A percentile compares a stretch with the other conserved stretches of the same genome.
Conservation (phyloP, 2,329 filamentous ascomycete genomes). For the Pestalotiopsis sp. region DNA sequence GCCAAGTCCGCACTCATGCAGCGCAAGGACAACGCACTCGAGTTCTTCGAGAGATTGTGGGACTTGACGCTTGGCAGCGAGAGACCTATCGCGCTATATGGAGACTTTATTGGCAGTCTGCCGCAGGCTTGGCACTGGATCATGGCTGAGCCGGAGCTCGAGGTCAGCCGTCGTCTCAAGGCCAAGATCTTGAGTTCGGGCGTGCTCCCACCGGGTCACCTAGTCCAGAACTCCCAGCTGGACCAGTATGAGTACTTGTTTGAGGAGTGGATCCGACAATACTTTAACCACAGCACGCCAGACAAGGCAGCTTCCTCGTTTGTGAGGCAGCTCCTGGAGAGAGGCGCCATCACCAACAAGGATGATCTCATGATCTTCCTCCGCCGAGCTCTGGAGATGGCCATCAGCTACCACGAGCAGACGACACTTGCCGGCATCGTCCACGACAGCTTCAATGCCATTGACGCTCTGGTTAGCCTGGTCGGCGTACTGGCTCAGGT, state of each 20-base stretch:
- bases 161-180: constrained; percentile 71
- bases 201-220: constrained; percentile 42
- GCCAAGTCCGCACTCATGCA: constrained; percentile 73
- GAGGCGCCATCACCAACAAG: constrained; percentile 70
- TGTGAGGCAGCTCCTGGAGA: constrained; percentile 79
- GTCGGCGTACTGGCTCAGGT: constrained; percentile 76
- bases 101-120: constrained; percentile 83
- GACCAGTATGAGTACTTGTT: constrained; percentile 95
- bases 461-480: constrained; percentile 83
- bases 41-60: constrained; percentile 79
- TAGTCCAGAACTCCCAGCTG: constrained; percentile 61
- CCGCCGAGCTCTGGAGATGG: constrained; percentile 78
- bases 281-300: constrained; percentile 74
- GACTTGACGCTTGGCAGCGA: constrained; percentile 80
- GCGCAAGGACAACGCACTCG: constrained; percentile 71
- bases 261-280: constrained; percentile 89
- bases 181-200: constrained; percentile 54
- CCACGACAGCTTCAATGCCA: constrained; percentile 58
- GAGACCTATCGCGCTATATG: constrained; percentile 75
- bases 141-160: constrained; percentile 67
- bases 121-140: constrained; percentile 84
- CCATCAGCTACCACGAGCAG: constrained; percentile 77
- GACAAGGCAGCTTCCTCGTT: constrained; percentile 76
- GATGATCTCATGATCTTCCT: constrained; percentile 82
- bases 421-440: constrained; percentile 64